Base-by-base conservation (phyloP, 768 basidiomycete species). In the Tephrocybe sp. region DNA sequence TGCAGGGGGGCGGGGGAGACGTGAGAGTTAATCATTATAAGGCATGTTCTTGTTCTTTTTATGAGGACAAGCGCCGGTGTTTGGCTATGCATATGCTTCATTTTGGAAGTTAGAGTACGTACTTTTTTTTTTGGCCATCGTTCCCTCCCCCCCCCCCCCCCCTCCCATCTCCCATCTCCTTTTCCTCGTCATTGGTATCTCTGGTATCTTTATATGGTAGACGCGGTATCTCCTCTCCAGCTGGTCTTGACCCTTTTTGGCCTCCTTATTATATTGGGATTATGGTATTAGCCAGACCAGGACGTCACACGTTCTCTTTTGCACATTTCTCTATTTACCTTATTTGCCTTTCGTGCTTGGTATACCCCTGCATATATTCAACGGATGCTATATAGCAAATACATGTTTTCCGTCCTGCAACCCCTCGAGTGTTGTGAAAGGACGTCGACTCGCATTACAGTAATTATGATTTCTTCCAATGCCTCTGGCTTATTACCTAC, bases 1-100 rank as follows among this genome's bases (percentile, higher is more conserved):
- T 58, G 41, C 53, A 45, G 57, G 51, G 33, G 54, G 41, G 31
- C 44, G 45, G 31, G 16, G 60, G 17, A 31, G 49, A 56, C 50
- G 31, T 39, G 48, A 23, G 40, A 42, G 14, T 34, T 11, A 45
- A 54, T 30, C 42, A n/a, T n/a, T n/a, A n/a, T n/a, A 47, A 30
- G 13, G 10, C 12, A n/a, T 20, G 33, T 10, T 6, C 12, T 45
- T 26, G 26, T 26, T 26, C 26, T 26, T 26, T 26, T 26, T 26
- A 26, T 26, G 26, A 26, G 7, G 26, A 26, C 26, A 26, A 26
- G 26, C 26, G 26, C 7, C 7, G 26, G 26, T 26, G 26, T 26
- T 26, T 26, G 26, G 26, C 26, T 26, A 26, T 26, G 26, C 26
- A 26, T 26, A 26, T 26, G 7, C 7, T 26, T 7, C 26, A 26